Conservation (phyloP, 768 basidiomycete genomes). For the Auriscalpium microsporum region DNA sequence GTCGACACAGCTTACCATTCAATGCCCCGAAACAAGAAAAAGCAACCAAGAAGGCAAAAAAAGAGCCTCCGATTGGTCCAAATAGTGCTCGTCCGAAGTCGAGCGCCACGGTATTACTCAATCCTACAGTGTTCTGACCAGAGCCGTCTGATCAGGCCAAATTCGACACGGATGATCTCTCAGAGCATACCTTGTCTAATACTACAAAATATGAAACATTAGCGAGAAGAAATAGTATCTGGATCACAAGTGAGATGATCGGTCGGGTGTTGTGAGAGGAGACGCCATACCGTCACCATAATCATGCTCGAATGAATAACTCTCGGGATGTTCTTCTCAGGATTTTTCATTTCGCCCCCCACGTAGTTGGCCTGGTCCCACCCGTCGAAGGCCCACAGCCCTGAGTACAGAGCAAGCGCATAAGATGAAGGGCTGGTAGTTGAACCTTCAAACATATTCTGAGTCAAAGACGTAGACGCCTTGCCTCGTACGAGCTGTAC, state of each 20-base stretch:
- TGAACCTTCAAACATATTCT: constrained; percentile 64
- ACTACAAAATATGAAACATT: constrained; percentile 92
- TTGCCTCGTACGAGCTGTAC: constrained; percentile 66
- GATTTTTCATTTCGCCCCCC: constrained; percentile 77
- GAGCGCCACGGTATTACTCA: constrained; percentile 80
- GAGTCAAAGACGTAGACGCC: constrained; percentile 57
- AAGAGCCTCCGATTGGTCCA: constrained; percentile 75
- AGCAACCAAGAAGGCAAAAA: constrained; percentile 88
- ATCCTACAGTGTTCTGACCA: constrained; percentile 49
- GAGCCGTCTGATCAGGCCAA: not conserved
- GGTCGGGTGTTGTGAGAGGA: not conserved
- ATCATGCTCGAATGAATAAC: constrained; percentile 89
- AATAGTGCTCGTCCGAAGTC: constrained; percentile 88
- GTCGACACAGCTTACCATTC: constrained; percentile 48
- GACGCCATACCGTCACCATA: constrained; percentile 55
- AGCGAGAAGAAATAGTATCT: constrained; percentile 72
- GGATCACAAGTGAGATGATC: constrained; percentile 6
- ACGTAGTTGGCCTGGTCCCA: constrained; percentile 95
- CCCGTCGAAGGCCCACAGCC: constrained; percentile 92
- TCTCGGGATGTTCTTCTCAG: constrained; percentile 79
- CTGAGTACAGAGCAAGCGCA: constrained; percentile 91
- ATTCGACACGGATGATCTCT: too few species aligned
- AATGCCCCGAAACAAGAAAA: constrained; percentile 94
- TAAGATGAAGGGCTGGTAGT: constrained; percentile 76
- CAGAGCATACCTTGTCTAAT: constrained; percentile 58